Conservation (phyloP, 2,329 filamentous ascomycete species). For the Drechmeria coniospora region DNA sequence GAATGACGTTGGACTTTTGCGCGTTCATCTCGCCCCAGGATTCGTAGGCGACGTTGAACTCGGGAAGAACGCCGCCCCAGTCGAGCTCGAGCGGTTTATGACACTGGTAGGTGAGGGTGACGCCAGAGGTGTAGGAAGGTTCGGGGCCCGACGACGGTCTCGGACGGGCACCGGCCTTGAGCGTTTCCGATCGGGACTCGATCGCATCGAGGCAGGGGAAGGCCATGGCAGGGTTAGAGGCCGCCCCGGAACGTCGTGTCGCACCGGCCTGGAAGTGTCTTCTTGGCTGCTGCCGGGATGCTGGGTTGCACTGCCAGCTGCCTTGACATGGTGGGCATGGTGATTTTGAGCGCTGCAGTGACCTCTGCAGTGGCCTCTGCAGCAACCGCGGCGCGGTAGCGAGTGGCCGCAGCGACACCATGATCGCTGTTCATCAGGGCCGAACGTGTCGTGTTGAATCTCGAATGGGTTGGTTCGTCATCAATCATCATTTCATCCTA, state of each 20-base stretch:
- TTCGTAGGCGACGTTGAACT: slow-evolving; percentile 86
- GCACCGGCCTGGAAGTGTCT: too few species aligned
- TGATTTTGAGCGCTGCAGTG: too few species aligned
- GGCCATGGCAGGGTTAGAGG: slow-evolving; percentile 65
- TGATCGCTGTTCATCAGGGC: too few species aligned
- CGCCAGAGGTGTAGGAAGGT: slow-evolving; percentile 82
- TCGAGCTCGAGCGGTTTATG: slow-evolving; percentile 65
- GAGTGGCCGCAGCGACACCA: too few species aligned
- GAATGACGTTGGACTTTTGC: slow-evolving; percentile 73
- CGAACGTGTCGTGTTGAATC: too few species aligned
- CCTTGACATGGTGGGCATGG: too few species aligned
- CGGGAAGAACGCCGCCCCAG: slow-evolving; percentile 83
- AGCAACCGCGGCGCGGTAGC: too few species aligned
- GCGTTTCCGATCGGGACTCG: slow-evolving; percentile 60
- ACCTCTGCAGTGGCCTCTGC: too few species aligned
- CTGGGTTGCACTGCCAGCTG: too few species aligned
- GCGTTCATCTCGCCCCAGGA: slow-evolving; percentile 74
- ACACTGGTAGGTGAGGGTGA: slow-evolving; percentile 65
- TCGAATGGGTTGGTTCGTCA: too few species aligned
- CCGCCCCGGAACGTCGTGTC: slow-evolving; percentile 6
- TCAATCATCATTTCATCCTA: too few species aligned
- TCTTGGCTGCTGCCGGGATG: too few species aligned
- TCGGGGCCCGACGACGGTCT: slow-evolving; percentile 67
- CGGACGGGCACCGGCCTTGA: slow-evolving; percentile 42
- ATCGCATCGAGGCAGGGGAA: slow-evolving; percentile 83